Conservation (phyloP, 2,329 filamentous ascomycete genomes). For the Microsporum canis region DNA sequence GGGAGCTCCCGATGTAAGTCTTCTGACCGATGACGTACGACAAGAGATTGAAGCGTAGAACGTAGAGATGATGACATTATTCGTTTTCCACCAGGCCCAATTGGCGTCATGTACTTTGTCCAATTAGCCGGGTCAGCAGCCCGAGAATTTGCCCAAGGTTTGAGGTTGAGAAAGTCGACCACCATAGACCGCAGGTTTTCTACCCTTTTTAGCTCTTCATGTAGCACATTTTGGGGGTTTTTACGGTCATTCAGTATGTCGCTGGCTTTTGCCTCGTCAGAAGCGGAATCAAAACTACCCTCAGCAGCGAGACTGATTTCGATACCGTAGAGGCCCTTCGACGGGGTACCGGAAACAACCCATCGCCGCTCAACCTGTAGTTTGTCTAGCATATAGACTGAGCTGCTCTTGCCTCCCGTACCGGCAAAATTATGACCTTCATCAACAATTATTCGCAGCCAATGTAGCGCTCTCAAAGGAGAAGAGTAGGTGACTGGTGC, state of each 20-base stretch:
- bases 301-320: conserved; percentile 46
- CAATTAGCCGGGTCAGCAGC: conserved; percentile 55
- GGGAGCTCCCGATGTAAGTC: conserved; percentile 54
- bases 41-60: conserved; percentile 61
- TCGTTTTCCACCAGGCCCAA: conserved; percentile 43
- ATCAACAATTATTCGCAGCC: conserved; percentile 81
- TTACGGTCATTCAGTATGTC: conserved; percentile 25
- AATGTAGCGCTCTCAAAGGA: conserved; percentile 60
- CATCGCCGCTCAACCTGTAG: conserved; percentile 60
- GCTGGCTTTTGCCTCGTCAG: conserved; percentile 13
- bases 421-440: conserved; percentile 81
- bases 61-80: conserved; percentile 42
- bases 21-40: conserved; percentile 65
- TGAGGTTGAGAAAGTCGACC: conserved; percentile 59
- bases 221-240: conserved; percentile 30
- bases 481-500: conserved; percentile 41
- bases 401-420: conserved; percentile 47
- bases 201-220: conserved; percentile 51
- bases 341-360: conserved; percentile 86
- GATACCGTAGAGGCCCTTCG: conserved; percentile 67
- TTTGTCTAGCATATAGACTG: conserved; percentile 43
- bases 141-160: conserved; percentile 62
- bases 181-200: conserved; percentile 56
- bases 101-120: conserved; percentile 58
- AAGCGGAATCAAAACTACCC: conserved; percentile 19